These are phyloP conservation scores for Stephania cephalantha DNA, from an alignment of 164 flowering plant genomes.

Conservation along the genomic window DNA sequence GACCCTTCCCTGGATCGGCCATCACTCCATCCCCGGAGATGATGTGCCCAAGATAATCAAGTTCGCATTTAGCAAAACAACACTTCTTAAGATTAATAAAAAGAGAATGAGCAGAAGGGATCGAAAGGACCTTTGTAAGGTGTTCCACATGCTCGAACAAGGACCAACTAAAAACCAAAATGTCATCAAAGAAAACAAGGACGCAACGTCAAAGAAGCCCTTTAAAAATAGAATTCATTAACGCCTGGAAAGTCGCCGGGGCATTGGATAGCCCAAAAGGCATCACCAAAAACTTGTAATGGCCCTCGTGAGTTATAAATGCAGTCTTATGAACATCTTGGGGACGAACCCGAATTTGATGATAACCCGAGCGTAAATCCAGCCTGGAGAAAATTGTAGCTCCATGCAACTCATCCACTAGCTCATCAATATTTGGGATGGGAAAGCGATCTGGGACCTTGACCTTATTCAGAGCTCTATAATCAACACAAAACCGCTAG, in stretches of 20 bases:
- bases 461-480: background rate
- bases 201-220: background rate
- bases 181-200: background rate
- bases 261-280: background rate
- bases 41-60: background rate
- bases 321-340: background rate
- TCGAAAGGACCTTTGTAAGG: too few relatives aligned
- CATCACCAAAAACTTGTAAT: background rate
- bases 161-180: background rate
- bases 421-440: background rate
- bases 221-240: background rate
- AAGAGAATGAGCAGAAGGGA: too few relatives aligned
- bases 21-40: background rate
- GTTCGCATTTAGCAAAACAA: background rate
- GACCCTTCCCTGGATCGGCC: background rate
- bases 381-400: background rate
- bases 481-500: background rate
- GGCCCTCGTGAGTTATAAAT: background rate
- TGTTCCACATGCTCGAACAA: background rate
- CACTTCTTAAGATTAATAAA: too few relatives aligned
- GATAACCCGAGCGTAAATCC: constrained; percentile 3
- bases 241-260: background rate
- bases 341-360: background rate
- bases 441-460: background rate
- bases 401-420: background rate